A percentile compares a stretch with the other conserved stretches of the same genome.
Evolutionary conservation across 768 basidiomycete species (phyloP).

Genomic region (Phanerodontia chrysosporium): DNA sequence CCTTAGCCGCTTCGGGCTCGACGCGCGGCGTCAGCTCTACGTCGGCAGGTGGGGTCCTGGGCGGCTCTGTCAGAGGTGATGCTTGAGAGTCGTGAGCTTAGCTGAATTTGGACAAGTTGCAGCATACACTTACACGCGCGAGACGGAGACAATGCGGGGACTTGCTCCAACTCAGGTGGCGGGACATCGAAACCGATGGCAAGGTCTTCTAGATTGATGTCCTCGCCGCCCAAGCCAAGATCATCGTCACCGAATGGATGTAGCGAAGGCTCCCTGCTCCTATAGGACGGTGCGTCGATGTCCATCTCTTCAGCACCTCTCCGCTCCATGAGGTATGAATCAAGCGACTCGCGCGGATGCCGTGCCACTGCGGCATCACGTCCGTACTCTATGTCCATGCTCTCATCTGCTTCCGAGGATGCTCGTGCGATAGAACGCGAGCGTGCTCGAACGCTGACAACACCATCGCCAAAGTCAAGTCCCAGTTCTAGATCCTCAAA

Average conservation of each 20-base stretch:
- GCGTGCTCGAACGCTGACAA: constrained; percentile 26
- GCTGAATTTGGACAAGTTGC: neutral
- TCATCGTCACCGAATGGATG: constrained; percentile 60
- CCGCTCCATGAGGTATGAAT: constrained; percentile 53
- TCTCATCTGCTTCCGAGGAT: constrained; percentile 41
- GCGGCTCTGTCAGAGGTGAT: constrained; percentile 72
- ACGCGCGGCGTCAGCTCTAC: constrained; percentile 45
- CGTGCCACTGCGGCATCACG: constrained; percentile 59
- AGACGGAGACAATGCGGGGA: constrained; percentile 60
- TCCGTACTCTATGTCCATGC: constrained; percentile 69
- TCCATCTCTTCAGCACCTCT: constrained; percentile 42
- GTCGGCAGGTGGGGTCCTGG: constrained; percentile 73
- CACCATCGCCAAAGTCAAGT: constrained; percentile 69
- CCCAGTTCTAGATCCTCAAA: constrained; percentile 65
- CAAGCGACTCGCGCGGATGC: constrained; percentile 50
- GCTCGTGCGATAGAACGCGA: constrained; percentile 13
- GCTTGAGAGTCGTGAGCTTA: constrained; percentile 36
- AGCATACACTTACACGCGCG: constrained; percentile 64
- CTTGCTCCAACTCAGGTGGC: constrained; percentile 43
- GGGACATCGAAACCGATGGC: constrained; percentile 33
- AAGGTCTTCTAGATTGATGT: constrained; percentile 53
- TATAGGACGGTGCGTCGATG: constrained; percentile 57
- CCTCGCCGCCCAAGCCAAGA: constrained; percentile 48
- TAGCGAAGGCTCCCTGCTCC: constrained; percentile 63
- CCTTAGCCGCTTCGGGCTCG: constrained; percentile 35